phyloP scores from a whole-genome alignment of 2,329 filamentous ascomycete species.

The Onygenales sp. region DNA sequence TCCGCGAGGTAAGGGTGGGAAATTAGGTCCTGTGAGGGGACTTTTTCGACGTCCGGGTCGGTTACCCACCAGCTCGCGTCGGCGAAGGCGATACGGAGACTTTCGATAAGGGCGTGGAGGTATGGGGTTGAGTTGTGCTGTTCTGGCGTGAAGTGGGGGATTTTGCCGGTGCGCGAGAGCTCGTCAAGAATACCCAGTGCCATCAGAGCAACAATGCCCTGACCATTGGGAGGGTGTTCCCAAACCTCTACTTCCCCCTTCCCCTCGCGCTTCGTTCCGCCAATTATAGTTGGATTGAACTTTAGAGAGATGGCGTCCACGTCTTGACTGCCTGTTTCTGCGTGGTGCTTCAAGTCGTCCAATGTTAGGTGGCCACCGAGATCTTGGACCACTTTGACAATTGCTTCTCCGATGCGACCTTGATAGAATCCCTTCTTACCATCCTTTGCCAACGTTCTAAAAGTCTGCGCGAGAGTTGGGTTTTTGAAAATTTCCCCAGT shows the following conservation, averaged over 20 bases:
- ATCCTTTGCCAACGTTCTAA: slow-evolving; percentile 64
- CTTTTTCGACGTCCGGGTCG: slow-evolving; percentile 63
- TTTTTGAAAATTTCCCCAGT: slow-evolving; percentile 87
- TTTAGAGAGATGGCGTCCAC: slow-evolving; percentile 76
- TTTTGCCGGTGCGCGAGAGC: slow-evolving; percentile 64
- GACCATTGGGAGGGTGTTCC: slow-evolving; percentile 95
- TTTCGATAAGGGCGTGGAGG: slow-evolving; percentile 80
- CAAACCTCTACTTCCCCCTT: slow-evolving; percentile 63
- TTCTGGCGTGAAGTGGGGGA: slow-evolving; percentile 56
- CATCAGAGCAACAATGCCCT: slow-evolving; percentile 92
- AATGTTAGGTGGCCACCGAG: slow-evolving; percentile 69
- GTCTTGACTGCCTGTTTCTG: slow-evolving; percentile 63
- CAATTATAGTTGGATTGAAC: slow-evolving; percentile 58
- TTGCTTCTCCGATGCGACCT: slow-evolving; percentile 68
- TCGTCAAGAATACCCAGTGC: slow-evolving; percentile 84
- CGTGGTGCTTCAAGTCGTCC: slow-evolving; percentile 71
- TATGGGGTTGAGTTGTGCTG: slow-evolving; percentile 78
- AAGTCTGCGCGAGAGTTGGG: slow-evolving; percentile 69
- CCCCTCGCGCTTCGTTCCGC: slow-evolving; percentile 35
- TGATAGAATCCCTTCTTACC: slow-evolving; percentile 89
- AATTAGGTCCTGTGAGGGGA: slow-evolving; percentile 62
- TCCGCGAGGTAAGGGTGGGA: slow-evolving; percentile 64
- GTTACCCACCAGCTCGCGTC: slow-evolving; percentile 86
- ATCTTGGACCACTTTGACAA: slow-evolving; percentile 67
- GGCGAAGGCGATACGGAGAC: slow-evolving; percentile 78